A percentile compares a stretch with the other conserved stretches of the same genome.
phyloP scores from a whole-genome alignment of 1,284 basidiomycete species.

The Tilletiaria anomala region DNA sequence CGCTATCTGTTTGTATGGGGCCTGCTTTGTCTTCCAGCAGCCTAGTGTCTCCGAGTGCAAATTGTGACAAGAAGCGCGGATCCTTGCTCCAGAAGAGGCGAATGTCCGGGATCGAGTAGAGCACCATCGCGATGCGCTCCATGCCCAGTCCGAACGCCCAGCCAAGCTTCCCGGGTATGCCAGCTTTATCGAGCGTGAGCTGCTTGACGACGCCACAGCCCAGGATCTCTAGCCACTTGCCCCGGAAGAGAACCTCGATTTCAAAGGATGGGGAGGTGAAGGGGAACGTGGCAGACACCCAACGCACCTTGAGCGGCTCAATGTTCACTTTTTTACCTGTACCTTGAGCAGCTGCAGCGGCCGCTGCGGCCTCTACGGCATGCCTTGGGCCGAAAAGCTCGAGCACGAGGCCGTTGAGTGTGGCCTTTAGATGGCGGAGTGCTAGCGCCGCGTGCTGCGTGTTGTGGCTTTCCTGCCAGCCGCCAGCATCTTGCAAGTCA shows the following conservation, averaged over 20 bases:
- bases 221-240: slow-evolving; percentile 92
- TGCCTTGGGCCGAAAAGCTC: slow-evolving; percentile 53
- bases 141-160: slow-evolving; percentile 98
- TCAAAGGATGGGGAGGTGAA: slow-evolving; percentile 96
- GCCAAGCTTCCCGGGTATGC: slow-evolving; percentile 67
- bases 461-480: slow-evolving; percentile 64
- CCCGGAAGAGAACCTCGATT: slow-evolving; percentile 90
- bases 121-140: slow-evolving; percentile 94
- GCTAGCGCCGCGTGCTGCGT: slow-evolving; percentile 48
- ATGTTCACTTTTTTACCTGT: slow-evolving; percentile 36
- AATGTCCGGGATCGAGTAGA: slow-evolving; percentile 94
- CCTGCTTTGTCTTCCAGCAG: background rate
- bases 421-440: slow-evolving; percentile 73
- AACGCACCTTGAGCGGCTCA: slow-evolving; percentile 66
- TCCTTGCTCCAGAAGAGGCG: slow-evolving; percentile 97
- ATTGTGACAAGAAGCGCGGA: slow-evolving; percentile 73
- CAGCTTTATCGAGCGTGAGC: slow-evolving; percentile 68
- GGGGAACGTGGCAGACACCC: slow-evolving; percentile 97
- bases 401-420: slow-evolving; percentile 74
- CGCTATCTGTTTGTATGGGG: slow-evolving; percentile 48
- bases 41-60: slow-evolving; percentile 40
- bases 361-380: slow-evolving; percentile 41
- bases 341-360: slow-evolving; percentile 40
- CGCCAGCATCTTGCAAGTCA: slow-evolving; percentile 55
- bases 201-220: slow-evolving; percentile 87